Evolutionary conservation across 305 asterid species (phyloP), one percentile per base, ranked within the genome.

Genomic region (Solanum hybrid): DNA sequence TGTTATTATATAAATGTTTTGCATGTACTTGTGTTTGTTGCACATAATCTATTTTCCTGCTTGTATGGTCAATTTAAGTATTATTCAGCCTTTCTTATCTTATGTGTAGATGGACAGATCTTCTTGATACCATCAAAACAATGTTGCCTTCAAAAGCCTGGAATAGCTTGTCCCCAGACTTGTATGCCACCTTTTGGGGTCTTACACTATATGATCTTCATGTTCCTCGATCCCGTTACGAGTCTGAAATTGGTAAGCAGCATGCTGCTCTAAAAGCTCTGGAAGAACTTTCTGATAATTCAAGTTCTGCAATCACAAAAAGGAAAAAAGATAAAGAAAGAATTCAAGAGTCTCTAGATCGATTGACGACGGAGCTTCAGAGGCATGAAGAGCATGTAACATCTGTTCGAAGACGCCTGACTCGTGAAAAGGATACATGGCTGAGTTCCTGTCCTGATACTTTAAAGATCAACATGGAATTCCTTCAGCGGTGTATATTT

Each of bases 401-500:
- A 91, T 98, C 99, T 89, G 99, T 98, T 92, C 98, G 94, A 34
- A 95, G 95, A 82, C 95, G 99, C 86, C 98, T 98, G 80, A 90
- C 99, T 90, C 97, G 91, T 86, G 99, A 98, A 92, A 98, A 98
- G 93, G 99, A 98, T 91, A 98, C 95, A 67, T 98, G 99, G 99
- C 91, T 98, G 94, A 98, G 99, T 94, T 97, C 99, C 39, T 98
- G 99, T 93, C 99, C 98, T n/a, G 99, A 97, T 92, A 97, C 99
- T 90, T 92, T 98, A 90, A 98, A 98, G 94, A 98, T 98, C 92
- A 98, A 98, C 92, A 97, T 97, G 98, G 99, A 98, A 92, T 98
- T 98, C 93, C 96, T 98, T 86, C 99, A 98, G 96, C 98, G 99
- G 79, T 98, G 99, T 92, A 94, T 98, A 89, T 98, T 98, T 93